Conservation (phyloP, 1,139 yeast genomes). For the Protomyces macrosporus region DNA sequence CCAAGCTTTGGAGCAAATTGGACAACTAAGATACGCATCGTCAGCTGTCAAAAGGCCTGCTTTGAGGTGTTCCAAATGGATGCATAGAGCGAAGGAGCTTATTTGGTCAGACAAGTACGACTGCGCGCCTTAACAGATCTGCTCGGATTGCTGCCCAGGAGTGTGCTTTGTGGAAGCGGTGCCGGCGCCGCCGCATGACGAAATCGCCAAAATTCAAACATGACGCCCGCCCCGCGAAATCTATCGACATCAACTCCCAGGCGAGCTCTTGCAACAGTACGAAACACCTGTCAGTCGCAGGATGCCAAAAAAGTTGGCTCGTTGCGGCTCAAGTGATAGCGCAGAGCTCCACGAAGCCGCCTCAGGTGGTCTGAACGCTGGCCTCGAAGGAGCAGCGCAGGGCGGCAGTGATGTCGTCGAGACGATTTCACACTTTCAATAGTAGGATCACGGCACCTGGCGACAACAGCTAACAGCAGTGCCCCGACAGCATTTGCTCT, state of each 20-base stretch:
- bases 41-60: not conserved
- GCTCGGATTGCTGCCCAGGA: too few species aligned
- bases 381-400: conserved; percentile 11
- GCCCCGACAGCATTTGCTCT: conserved; percentile 23
- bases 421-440: conserved; percentile 17
- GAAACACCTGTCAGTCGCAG: too few species aligned
- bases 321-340: not conserved
- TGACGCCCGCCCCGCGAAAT: too few species aligned
- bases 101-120: too few species aligned
- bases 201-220: too few species aligned
- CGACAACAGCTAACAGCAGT: not conserved
- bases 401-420: conserved; percentile 16
- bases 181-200: too few species aligned
- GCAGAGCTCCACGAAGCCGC: not conserved
- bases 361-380: not conserved
- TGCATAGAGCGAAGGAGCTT: too few species aligned
- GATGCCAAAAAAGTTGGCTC: not conserved
- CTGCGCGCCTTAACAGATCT: too few species aligned
- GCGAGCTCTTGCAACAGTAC: too few species aligned
- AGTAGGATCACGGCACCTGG: not conserved
- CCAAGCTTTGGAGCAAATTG: conserved; percentile 27
- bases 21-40: conserved; percentile 22
- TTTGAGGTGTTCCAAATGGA: not conserved
- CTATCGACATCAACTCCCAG: too few species aligned
- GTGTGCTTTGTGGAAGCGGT: too few species aligned